Percentiles rank a stretch among this genome's conserved stretches.
Evolutionary conservation across 2,329 filamentous ascomycete genomes (phyloP).

Genomic region (Lecanicillium sp.): DNA sequence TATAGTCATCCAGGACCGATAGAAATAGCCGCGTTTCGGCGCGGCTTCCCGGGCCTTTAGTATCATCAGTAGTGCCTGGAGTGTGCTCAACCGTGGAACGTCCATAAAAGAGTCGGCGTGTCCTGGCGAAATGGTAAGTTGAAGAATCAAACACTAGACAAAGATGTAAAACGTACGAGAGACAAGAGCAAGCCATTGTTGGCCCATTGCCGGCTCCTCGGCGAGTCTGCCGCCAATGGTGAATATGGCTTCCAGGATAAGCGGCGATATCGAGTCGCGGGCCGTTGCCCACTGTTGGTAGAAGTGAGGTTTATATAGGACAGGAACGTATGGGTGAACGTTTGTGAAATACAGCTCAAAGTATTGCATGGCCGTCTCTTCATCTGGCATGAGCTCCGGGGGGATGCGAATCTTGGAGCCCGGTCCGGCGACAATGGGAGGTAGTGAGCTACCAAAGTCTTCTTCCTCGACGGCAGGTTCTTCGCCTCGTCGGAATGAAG

Average conservation of each 20-base stretch:
- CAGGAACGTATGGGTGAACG: constrained; percentile 87
- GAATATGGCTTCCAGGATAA: constrained; percentile 85
- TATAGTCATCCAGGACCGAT: constrained; percentile 92
- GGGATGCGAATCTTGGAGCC: constrained; percentile 81
- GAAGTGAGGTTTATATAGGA: constrained; percentile 73
- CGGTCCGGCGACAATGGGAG: constrained; percentile 57
- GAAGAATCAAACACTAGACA: neutral
- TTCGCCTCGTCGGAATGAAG: constrained; percentile 41
- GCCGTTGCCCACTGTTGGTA: constrained; percentile 86
- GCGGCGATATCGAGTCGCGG: constrained; percentile 75
- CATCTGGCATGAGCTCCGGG: constrained; percentile 84
- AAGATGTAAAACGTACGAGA: constrained; percentile 48
- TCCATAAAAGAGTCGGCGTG: constrained; percentile 94
- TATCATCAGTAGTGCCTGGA: constrained; percentile 81
- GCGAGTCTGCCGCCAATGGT: constrained; percentile 78
- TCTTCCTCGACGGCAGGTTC: constrained; percentile 60
- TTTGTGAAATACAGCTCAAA: constrained; percentile 87
- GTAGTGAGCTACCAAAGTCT: constrained; percentile 63
- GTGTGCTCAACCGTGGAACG: constrained; percentile 78
- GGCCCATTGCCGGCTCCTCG: constrained; percentile 74
- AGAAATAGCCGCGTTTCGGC: constrained; percentile 91
- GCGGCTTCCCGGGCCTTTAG: constrained; percentile 88
- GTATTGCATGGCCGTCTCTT: constrained; percentile 72
- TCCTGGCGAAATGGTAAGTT: constrained; percentile 38
- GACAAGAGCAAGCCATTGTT: constrained; percentile 88